These are phyloP conservation scores for Quercus glauca DNA, from an alignment of 306 rosid genomes.

Conservation along the genomic window DNA sequence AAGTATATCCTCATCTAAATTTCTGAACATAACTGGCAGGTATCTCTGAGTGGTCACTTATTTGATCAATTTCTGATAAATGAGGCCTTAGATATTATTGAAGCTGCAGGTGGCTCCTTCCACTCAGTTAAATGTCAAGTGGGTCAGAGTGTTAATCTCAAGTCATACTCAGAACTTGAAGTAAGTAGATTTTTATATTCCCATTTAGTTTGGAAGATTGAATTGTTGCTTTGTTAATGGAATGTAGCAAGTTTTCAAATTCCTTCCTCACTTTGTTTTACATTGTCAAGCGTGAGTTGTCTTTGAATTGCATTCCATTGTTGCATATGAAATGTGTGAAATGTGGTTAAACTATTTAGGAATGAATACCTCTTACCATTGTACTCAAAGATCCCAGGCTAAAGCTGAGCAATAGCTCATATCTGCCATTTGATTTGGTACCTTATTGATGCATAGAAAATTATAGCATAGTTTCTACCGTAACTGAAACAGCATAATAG, in stretches of 20 bases:
- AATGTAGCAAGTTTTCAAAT: background rate
- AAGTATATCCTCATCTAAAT: conserved; percentile 28
- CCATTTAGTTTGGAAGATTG: conserved; percentile 13
- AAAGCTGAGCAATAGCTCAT: background rate
- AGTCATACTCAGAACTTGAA: conserved; percentile 87
- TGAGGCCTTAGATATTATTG: conserved; percentile 95
- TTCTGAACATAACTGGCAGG: conserved; percentile 47
- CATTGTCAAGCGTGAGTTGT: background rate
- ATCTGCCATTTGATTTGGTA: background rate
- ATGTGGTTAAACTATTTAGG: background rate
- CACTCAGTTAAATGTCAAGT: conserved; percentile 75
- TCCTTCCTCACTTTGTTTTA: background rate
- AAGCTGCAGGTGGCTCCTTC: conserved; percentile 86
- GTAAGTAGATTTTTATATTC: conserved; percentile 46
- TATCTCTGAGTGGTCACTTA: conserved; percentile 88
- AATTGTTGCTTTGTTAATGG: background rate
- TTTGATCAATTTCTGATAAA: conserved; percentile 85
- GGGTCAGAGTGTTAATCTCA: conserved; percentile 68
- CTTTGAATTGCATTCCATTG: background rate
- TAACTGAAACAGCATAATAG: background rate
- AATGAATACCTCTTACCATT: background rate
- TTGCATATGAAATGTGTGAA: background rate
- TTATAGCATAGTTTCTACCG: background rate
- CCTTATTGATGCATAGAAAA: background rate
- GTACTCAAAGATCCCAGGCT: background rate